Evolutionary conservation across 352 stramenopile species (phyloP).

Genomic region (Phytophthora aleatoria): DNA sequence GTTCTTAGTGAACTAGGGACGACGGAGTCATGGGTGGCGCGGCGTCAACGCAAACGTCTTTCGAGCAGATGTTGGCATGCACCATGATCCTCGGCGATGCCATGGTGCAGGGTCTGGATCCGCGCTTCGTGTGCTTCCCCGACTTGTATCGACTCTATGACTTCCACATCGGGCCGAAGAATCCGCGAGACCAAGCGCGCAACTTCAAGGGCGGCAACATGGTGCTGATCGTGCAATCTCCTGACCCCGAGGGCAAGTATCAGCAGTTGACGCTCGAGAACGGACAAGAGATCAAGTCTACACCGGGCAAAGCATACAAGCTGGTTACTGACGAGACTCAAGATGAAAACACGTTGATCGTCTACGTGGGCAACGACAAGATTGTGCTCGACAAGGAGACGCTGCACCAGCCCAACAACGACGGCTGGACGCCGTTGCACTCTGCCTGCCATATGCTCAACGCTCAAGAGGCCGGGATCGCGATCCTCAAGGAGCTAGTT

Average conservation of each 20-base stretch:
- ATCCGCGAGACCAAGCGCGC: constrained; percentile 35
- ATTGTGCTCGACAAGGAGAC: constrained; percentile 72
- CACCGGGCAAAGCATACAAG: constrained; percentile 21
- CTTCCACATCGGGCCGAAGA: constrained; percentile 78
- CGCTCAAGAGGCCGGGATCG: constrained; percentile 69
- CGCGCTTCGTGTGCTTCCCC: constrained; percentile 79
- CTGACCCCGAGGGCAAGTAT: constrained; percentile 55
- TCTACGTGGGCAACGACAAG: constrained; percentile 72
- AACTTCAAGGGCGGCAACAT: constrained; percentile 66
- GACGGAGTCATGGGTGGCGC: constrained; percentile 60
- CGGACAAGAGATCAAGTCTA: constrained; percentile 11
- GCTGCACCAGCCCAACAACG: constrained; percentile 73
- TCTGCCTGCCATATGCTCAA: constrained; percentile 77
- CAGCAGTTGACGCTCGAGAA: constrained; percentile 48
- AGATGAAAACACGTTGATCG: constrained; percentile 53
- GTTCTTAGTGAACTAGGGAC: constrained; percentile 7
- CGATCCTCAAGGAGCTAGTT: constrained; percentile 72
- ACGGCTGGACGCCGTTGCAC: constrained; percentile 83
- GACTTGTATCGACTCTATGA: constrained; percentile 84
- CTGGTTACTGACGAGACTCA: constrained; percentile 23
- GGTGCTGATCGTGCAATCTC: constrained; percentile 64
- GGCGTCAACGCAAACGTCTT: constrained; percentile 68
- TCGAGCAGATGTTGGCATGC: constrained; percentile 87
- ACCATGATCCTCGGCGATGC: constrained; percentile 85
- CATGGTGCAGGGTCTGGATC: constrained; percentile 82